Evolutionary conservation across 225 moss, liverwort and hornwort genomes (phyloP), one percentile per base, ranked within the genome.

Genomic region (Climacium dendroides): DNA sequence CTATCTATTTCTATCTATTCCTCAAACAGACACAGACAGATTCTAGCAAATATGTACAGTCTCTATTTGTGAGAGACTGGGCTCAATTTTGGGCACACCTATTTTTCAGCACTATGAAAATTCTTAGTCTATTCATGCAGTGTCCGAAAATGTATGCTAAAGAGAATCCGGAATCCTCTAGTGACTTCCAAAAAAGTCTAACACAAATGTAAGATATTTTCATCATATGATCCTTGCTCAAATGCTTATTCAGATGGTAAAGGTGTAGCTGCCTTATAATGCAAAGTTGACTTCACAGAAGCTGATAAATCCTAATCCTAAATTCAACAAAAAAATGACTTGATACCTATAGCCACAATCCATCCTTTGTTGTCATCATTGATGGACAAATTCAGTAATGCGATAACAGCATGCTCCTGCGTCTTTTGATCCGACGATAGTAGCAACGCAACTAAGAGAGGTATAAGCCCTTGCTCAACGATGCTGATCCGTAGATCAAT

Each of bases 401-500:
- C 94, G 28, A 91, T 96, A 4, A 98, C 97, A 39, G 93, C 95
- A 61, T 96, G 95, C 81, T 98, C 95, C 85, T 95, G 96, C 6
- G 95, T 96, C 90, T 90, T 92, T 53, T 72, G 77, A 85, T 94
- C 95, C 37, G 82, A 74, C 8, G 95, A 95, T 24, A 74, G 83
- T 43, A 97, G 54, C 39, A 95, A 87, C 29, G 79, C 85, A 20
- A 97, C 95, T 35, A 96, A 83, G 22, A 94, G 89, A 54, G 96
- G 97, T 4, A 98, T 96, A 18, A 91, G 94, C 28, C 95, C 96
- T 47, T 94, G 95, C 10, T 94, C 91, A 3, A 95, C 96, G 24
- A 96, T 95, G 80, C 92, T 93, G 22, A 94, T 93, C 61, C 95
- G 88, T 79, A 95, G 91, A 53, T 96, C 93, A 22, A 91, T 91